Conservation (phyloP, 495 filamentous ascomycete species). For the Melanomma pulvis-pyrius region DNA sequence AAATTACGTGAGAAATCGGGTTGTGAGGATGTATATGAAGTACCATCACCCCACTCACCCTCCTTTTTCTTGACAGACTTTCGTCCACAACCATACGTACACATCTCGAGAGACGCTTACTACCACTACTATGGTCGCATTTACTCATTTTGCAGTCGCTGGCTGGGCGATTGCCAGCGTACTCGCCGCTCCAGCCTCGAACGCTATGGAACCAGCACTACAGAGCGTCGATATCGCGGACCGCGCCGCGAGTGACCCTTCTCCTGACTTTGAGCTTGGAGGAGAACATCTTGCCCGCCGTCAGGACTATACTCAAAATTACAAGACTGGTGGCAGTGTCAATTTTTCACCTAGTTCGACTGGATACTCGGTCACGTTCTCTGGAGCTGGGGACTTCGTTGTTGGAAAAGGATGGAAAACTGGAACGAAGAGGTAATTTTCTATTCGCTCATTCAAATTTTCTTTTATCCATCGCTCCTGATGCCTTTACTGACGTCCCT, state of each 20-base stretch:
- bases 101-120: too few relatives aligned
- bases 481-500: neutral
- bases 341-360: conserved; percentile 60
- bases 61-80: too few relatives aligned
- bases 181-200: conserved; percentile 48
- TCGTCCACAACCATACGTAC: too few relatives aligned
- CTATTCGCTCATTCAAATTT: neutral
- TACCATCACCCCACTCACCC: too few relatives aligned
- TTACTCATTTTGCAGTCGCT: conserved; percentile 50
- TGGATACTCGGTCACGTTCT: conserved; percentile 60
- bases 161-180: conserved; percentile 43
- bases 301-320: conserved; percentile 62
- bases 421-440: conserved; percentile 17
- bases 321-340: conserved; percentile 61
- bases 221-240: neutral
- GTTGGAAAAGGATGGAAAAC: conserved; percentile 54
- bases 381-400: conserved; percentile 59
- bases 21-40: too few relatives aligned
- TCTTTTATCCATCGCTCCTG: neutral
- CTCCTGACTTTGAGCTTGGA: conserved; percentile 48
- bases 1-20: too few relatives aligned
- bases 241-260: too few relatives aligned
- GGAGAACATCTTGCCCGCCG: conserved; percentile 44
- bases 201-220: conserved; percentile 15
- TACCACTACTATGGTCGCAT: conserved; percentile 54